Percentiles rank a stretch among this genome's conserved stretches.
Evolutionary conservation across 2,329 filamentous ascomycete species (phyloP).

Genomic region (Fusarium sarcochroum): DNA sequence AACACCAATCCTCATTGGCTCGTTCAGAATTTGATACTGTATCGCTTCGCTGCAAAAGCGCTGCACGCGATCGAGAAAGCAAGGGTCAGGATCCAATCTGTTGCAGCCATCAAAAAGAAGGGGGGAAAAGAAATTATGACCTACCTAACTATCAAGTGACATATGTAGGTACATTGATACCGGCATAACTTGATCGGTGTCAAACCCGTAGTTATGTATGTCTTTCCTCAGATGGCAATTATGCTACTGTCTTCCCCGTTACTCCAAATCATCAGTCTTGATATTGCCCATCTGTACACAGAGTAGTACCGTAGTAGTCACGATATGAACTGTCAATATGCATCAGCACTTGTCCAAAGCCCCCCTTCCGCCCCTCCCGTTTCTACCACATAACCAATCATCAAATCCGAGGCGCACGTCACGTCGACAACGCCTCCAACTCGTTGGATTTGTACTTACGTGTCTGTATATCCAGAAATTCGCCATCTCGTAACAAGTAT

Average conservation of each 20-base stretch:
- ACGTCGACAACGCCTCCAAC: conserved; percentile 40
- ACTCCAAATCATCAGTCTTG: background rate
- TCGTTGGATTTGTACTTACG: background rate
- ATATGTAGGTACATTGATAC: too few relatives aligned
- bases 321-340: conserved; percentile 5
- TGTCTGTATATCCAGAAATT: conserved; percentile 9
- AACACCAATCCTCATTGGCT: conserved; percentile 25
- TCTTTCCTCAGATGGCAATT: background rate
- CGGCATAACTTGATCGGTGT: background rate
- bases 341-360: conserved; percentile 28
- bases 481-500: conserved; percentile 16
- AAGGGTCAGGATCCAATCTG: conserved; percentile 32
- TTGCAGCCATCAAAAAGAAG: conserved; percentile 20
- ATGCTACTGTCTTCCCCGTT: background rate
- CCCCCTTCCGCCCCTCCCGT: conserved; percentile 12
- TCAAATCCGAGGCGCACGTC: conserved; percentile 26
- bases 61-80: conserved; percentile 40
- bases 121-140: background rate
- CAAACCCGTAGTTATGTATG: conserved; percentile 2
- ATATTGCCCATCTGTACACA: background rate
- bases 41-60: conserved; percentile 32
- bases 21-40: conserved; percentile 25
- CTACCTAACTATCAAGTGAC: too few relatives aligned
- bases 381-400: conserved; percentile 29
- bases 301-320: background rate